A percentile compares a stretch with the other conserved stretches of the same genome.
Conservation (phyloP, 805 yeast genomes). For the Yamadazyma takamatsuzukensis region DNA sequence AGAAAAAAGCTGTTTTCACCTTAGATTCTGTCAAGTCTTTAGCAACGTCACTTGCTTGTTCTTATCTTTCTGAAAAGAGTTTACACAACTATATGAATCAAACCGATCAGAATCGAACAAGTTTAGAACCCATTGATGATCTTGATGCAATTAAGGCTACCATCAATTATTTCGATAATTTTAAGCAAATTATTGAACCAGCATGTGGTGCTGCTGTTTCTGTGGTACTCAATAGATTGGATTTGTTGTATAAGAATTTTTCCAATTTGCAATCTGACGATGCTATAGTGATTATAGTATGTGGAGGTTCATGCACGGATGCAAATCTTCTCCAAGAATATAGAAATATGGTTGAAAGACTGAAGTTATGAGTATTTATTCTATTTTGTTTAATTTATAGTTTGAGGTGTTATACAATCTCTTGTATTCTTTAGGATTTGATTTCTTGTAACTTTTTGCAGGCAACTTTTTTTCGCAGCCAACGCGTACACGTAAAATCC, state of each 20-base stretch:
- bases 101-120: conserved; percentile 14
- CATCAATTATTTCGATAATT: conserved; percentile 18
- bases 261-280: conserved; percentile 17
- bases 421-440: neutral
- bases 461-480: conserved; percentile 7
- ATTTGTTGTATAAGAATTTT: conserved; percentile 14
- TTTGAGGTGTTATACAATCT: neutral
- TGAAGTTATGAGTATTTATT: conserved; percentile 6
- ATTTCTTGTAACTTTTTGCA: neutral
- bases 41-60: conserved; percentile 28
- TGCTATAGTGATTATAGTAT: conserved; percentile 24
- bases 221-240: conserved; percentile 16
- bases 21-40: conserved; percentile 21
- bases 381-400: neutral
- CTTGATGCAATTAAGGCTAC: conserved; percentile 23
- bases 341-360: conserved; percentile 8
- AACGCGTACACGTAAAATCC: neutral
- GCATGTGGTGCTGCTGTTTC: conserved; percentile 32
- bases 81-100: conserved; percentile 16
- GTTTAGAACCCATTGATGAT: conserved; percentile 21
- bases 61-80: conserved; percentile 21
- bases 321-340: conserved; percentile 11
- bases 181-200: conserved; percentile 24
- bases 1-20: conserved; percentile 17
- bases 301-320: conserved; percentile 26